phyloP scores from a whole-genome alignment of 495 filamentous ascomycete genomes.

The Cercophora scortea region DNA sequence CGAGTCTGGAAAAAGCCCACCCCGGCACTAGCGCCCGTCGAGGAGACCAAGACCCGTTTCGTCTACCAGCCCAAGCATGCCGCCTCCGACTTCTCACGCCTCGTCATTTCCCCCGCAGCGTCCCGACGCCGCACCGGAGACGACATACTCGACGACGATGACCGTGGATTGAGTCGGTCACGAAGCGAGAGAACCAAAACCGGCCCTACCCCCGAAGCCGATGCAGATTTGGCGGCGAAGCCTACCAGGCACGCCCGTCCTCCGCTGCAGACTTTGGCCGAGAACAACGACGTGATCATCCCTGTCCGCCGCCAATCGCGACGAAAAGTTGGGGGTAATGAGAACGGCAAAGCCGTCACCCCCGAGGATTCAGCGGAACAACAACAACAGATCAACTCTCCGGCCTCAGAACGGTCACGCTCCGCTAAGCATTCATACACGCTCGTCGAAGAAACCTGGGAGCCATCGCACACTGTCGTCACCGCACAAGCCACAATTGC shows the following conservation, averaged over 20 bases:
- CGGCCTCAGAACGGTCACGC: not conserved
- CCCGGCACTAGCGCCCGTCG: not conserved
- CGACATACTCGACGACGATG: too few relatives aligned
- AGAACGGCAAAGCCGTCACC: not conserved
- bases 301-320: not conserved
- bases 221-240: not conserved
- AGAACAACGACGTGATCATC: not conserved
- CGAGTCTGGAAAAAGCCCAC: conserved; percentile 12
- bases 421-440: not conserved
- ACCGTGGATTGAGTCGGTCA: too few relatives aligned
- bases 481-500: not conserved
- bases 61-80: conserved; percentile 23
- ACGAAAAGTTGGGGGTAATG: not conserved
- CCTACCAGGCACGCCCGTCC: not conserved
- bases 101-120: conserved; percentile 7
- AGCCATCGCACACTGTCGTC: not conserved
- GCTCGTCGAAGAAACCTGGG: not conserved
- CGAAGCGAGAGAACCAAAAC: too few relatives aligned
- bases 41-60: conserved; percentile 9
- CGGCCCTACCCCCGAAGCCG: not conserved
- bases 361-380: not conserved
- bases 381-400: too few relatives aligned
- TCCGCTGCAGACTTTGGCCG: conserved; percentile 3
- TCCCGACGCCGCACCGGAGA: not conserved
- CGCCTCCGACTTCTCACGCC: conserved; percentile 19